These are phyloP conservation scores for Ceratocystis variospora DNA, from an alignment of 2,329 filamentous ascomycete genomes.

Conservation along the genomic window DNA sequence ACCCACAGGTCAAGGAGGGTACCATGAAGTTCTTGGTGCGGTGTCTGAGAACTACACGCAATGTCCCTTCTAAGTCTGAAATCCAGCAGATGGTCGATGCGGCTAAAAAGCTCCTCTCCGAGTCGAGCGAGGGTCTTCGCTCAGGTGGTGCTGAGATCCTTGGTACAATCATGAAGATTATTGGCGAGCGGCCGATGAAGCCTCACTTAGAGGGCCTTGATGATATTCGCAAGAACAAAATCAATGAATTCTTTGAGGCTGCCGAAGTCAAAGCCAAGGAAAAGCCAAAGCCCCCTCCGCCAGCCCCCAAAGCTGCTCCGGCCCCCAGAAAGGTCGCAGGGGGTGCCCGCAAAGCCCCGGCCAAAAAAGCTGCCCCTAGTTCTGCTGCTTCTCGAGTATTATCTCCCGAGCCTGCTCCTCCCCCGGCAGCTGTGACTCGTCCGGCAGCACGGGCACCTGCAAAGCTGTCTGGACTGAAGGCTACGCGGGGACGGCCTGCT, in stretches of 20 bases:
- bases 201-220: slow-evolving; percentile 83
- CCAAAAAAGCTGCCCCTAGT: slow-evolving; percentile 33
- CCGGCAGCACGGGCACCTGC: slow-evolving; percentile 40
- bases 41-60: slow-evolving; percentile 66
- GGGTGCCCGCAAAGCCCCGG: slow-evolving; percentile 29
- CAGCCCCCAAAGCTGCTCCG: slow-evolving; percentile 37
- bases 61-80: slow-evolving; percentile 73
- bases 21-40: slow-evolving; percentile 88
- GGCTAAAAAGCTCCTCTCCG: slow-evolving; percentile 76
- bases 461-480: slow-evolving; percentile 47
- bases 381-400: slow-evolving; percentile 26
- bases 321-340: slow-evolving; percentile 35
- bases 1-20: slow-evolving; percentile 93
- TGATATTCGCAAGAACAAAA: slow-evolving; percentile 87
- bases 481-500: slow-evolving; percentile 45
- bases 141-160: slow-evolving; percentile 84
- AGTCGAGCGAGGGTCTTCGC: slow-evolving; percentile 73
- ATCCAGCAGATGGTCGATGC: slow-evolving; percentile 75
- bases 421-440: slow-evolving; percentile 35
- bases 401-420: slow-evolving; percentile 25
- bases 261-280: slow-evolving; percentile 37
- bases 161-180: slow-evolving; percentile 95
- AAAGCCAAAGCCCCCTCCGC: slow-evolving; percentile 70
- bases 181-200: slow-evolving; percentile 91
- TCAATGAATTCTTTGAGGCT: slow-evolving; percentile 78